Percentiles rank a stretch among this genome's conserved stretches.
Conservation (phyloP, 1,139 yeast genomes). For the Hyphopichia wangnamkhiaoensis region DNA sequence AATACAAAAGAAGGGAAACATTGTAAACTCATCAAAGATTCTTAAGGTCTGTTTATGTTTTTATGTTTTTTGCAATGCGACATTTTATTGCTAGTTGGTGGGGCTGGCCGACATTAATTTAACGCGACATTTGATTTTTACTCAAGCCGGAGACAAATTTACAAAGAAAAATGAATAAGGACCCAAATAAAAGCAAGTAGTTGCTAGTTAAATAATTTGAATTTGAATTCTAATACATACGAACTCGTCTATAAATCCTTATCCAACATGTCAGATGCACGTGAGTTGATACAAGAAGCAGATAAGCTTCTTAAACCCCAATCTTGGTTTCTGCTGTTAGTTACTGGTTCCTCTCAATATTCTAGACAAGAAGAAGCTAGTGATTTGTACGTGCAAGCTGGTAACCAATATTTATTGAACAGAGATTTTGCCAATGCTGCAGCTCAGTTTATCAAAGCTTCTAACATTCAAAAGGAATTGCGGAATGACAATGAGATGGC, state of each 20-base stretch:
- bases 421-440: slow-evolving; percentile 79
- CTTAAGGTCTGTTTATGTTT: background rate
- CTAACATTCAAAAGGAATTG: slow-evolving; percentile 72
- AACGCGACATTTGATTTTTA: no score
- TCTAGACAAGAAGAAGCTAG: slow-evolving; percentile 86
- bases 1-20: no score
- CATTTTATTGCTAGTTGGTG: background rate
- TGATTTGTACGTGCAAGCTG: slow-evolving; percentile 88
- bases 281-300: slow-evolving; percentile 43
- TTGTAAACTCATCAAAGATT: no score
- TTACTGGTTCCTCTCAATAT: slow-evolving; percentile 69
- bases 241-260: no score
- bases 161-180: no score
- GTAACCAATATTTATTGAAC: slow-evolving; percentile 75
- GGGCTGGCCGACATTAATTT: no score
- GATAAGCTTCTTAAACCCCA: slow-evolving; percentile 58
- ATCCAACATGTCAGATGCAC: slow-evolving; percentile 44
- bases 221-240: no score
- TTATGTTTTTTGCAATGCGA: background rate
- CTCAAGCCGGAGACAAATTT: no score
- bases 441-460: slow-evolving; percentile 80
- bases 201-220: no score
- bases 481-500: slow-evolving; percentile 90
- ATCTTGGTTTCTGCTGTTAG: slow-evolving; percentile 68
- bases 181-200: no score